Percentiles rank a stretch among this genome's conserved stretches.
Evolutionary conservation across 169 alveolate genomes (phyloP).

Genomic region (Babesia bigemina): DNA sequence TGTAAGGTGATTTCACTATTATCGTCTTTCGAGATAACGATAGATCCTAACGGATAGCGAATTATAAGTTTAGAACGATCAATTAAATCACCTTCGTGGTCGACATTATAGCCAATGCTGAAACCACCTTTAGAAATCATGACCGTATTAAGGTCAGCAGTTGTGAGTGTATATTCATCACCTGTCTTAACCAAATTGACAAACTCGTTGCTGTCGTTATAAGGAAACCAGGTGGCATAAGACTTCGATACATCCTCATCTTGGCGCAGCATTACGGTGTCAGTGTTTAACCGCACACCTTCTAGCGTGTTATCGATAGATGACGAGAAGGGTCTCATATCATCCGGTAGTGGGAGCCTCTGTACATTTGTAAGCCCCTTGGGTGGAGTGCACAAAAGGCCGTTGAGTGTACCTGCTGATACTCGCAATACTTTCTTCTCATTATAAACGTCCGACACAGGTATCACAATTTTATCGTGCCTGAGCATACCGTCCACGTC

Average conservation of each 20-base stretch:
- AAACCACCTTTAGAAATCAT: not conserved
- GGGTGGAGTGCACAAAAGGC: constrained; percentile 1
- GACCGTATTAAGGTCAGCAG: no score
- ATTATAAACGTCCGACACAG: not conserved
- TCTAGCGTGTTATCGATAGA: not conserved
- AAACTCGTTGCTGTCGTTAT: not conserved
- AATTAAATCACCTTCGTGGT: not conserved
- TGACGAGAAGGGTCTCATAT: not conserved
- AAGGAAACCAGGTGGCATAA: constrained; percentile 10
- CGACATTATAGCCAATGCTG: not conserved
- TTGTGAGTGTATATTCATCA: not conserved
- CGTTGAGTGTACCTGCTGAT: not conserved
- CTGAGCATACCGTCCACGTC: not conserved
- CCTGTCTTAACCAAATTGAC: not conserved
- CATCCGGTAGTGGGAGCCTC: not conserved
- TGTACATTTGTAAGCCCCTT: no score
- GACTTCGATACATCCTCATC: constrained; percentile 2
- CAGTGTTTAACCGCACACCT: not conserved
- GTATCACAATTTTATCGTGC: not conserved
- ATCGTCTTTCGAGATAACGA: constrained; percentile 3
- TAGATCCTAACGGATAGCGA: constrained; percentile 5
- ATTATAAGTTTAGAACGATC: not conserved
- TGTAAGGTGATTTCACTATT: not conserved
- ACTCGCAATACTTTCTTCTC: not conserved
- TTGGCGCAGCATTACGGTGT: not conserved